Conservation (phyloP, 2,329 filamentous ascomycete species). For the Alternaria solani region DNA sequence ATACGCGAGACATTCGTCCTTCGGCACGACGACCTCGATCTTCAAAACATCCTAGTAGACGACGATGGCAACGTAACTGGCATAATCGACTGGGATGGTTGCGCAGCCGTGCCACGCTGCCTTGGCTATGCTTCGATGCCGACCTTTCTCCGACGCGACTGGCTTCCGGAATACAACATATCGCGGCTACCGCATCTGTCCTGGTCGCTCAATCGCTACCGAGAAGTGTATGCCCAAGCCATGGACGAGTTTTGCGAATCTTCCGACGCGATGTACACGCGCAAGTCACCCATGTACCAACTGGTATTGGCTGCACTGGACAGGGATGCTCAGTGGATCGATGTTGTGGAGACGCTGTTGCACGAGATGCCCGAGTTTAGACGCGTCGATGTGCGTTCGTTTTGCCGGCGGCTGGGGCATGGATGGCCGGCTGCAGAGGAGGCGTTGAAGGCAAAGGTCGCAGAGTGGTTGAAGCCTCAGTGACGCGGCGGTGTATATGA, state of each 20-base stretch:
- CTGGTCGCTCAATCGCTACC: conserved; percentile 19
- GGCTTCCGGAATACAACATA: conserved; percentile 2
- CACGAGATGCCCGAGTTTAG: conserved; percentile 13
- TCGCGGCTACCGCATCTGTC: background rate
- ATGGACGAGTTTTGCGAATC: conserved; percentile 12
- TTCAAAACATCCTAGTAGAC: conserved; percentile 36
- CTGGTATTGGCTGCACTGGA: conserved; percentile 8
- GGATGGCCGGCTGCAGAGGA: conserved; percentile 16
- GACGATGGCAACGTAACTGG: conserved; percentile 27
- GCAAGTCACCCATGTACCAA: conserved; percentile 20
- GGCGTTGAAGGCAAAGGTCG: conserved; percentile 8
- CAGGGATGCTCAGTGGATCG: background rate
- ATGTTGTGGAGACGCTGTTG: conserved; percentile 11
- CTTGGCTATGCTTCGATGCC: conserved; percentile 23
- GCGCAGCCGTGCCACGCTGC: conserved; percentile 20
- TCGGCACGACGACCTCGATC: conserved; percentile 32
- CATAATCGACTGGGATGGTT: conserved; percentile 35
- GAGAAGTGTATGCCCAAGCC: conserved; percentile 21
- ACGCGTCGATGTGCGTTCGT: background rate
- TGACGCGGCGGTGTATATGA: background rate
- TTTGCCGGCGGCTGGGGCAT: conserved; percentile 3
- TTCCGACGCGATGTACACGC: conserved; percentile 21
- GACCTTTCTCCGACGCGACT: conserved; percentile 22
- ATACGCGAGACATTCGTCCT: conserved; percentile 28
- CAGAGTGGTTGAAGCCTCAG: conserved; percentile 3